Base-by-base conservation (phyloP, 2,329 filamentous ascomycete species). In the Nothopassalora personata region DNA sequence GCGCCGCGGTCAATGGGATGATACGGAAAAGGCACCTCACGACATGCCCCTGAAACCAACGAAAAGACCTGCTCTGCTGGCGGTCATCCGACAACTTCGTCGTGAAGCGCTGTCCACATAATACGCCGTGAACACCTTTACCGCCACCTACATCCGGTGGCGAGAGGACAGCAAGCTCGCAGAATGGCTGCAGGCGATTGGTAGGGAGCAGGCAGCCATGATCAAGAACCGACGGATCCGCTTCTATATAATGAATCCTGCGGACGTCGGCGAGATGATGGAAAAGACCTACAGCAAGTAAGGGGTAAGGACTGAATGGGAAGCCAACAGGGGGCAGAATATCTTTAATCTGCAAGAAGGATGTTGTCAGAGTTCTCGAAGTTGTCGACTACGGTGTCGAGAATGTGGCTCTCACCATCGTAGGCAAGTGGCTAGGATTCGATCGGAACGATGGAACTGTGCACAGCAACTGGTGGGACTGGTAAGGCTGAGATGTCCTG, bases 121-220 rank as follows among this genome's bases (percentile, higher is more conserved):
- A 13, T 57, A 51, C 48, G 19, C 31, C 47, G 23, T 30, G 6
- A 57, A 57, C 34, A 45, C 48, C 1, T 57, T 57, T 31, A 18
- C 15, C 2, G 28, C n/a, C 13, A 45, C 10, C 11, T 19, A n/a
- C n/a, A n/a, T n/a, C n/a, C n/a, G n/a, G n/a, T n/a, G n/a, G n/a
- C n/a, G 15, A 10, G 15, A 11, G 39, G n/a, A 47, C 0, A 7
- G 11, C 10, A 10, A 39, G 36, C 36, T 39, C 7, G 36, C 46
- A 5, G 18, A 13, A 5, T 33, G 48, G 48, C 48, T 51, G 23
- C n/a, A 51, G 5, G 15, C 27, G 48, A 51, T 33, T 19, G 48
- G 27, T 5, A 28, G 4, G 33, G 27, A 33, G 28, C 49, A 52
- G 33, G 28, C 28, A 18, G 49, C 28, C n/a, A 52, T 34, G 49